Percentiles rank a stretch among this genome's conserved stretches.
phyloP scores from a whole-genome alignment of 257 asterid species.

The Solanum habrochaites region DNA sequence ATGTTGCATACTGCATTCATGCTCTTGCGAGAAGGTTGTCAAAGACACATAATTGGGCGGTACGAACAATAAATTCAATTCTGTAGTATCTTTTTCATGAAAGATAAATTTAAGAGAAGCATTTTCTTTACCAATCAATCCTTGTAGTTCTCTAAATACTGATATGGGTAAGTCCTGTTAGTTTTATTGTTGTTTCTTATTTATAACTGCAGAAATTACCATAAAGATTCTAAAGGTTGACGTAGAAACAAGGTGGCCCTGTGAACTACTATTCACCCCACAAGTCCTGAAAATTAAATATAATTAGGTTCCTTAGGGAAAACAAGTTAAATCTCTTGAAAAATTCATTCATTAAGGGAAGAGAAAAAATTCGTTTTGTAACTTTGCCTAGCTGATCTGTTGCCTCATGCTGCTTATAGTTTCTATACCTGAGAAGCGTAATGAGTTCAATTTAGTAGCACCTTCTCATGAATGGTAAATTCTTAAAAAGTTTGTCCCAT shows the following conservation, averaged over 20 bases:
- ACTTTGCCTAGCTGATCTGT: background rate
- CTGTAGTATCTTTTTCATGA: background rate
- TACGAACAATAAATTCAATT: constrained; percentile 15
- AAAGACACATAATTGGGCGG: constrained; percentile 98
- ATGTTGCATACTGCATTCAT: constrained; percentile 95
- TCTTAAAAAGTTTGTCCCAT: background rate
- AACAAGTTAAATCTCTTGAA: background rate
- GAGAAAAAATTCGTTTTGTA: background rate
- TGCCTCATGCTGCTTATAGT: background rate
- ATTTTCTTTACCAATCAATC: background rate
- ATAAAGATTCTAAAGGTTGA: background rate
- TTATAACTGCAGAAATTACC: background rate
- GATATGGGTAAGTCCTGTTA: background rate
- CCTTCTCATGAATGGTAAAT: background rate
- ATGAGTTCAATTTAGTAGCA: background rate
- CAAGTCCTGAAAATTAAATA: background rate
- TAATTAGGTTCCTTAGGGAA: background rate
- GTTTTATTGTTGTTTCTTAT: background rate
- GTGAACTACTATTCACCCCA: background rate
- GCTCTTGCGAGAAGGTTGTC: constrained; percentile 88
- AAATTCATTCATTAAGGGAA: background rate
- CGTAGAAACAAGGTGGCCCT: background rate
- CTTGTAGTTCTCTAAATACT: background rate
- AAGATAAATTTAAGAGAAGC: background rate
- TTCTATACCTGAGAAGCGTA: background rate